phyloP scores from a whole-genome alignment of 2,329 filamentous ascomycete species.

The Dothideomycetes sp. region DNA sequence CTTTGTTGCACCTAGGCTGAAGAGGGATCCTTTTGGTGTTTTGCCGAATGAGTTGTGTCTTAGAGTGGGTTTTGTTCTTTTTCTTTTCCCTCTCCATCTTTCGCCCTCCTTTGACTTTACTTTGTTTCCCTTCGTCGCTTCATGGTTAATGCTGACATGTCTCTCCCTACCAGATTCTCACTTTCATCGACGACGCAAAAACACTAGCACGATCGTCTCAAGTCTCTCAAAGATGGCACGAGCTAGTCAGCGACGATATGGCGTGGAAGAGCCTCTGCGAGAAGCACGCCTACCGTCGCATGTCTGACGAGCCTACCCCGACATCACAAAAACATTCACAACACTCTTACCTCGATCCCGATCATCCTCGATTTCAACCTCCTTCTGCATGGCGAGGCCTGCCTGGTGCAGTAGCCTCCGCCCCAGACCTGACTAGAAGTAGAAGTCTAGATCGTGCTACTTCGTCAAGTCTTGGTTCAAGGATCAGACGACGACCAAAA shows the following conservation, averaged over 20 bases:
- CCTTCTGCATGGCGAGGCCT: background rate
- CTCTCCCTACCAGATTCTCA: constrained; percentile 72
- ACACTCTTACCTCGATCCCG: constrained; percentile 13
- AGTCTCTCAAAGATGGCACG: constrained; percentile 89
- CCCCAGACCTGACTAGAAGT: constrained; percentile 35
- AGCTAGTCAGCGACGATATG: constrained; percentile 89
- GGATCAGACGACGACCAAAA: constrained; percentile 40
- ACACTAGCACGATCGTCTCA: constrained; percentile 88
- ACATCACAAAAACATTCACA: constrained; percentile 14
- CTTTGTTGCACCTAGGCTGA: constrained; percentile 85
- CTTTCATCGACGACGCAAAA: constrained; percentile 93
- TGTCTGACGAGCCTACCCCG: constrained; percentile 33
- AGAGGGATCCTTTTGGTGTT: constrained; percentile 90
- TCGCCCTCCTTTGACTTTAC: too few relatives aligned
- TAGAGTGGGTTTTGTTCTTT: constrained; percentile 46
- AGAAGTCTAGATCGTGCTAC: constrained; percentile 47
- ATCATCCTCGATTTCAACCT: constrained; percentile 8
- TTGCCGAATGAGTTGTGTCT: constrained; percentile 89
- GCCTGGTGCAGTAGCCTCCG: constrained; percentile 22
- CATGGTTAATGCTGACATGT: constrained; percentile 8
- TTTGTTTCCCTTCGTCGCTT: too few relatives aligned
- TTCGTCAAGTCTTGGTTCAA: constrained; percentile 20
- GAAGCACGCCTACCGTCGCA: constrained; percentile 74
- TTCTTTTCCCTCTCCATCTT: background rate
- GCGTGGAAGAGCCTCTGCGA: constrained; percentile 97